A percentile compares a stretch with the other conserved stretches of the same genome.
Conservation (phyloP, 1,139 yeast genomes). For the Kodamaea alishanica region DNA sequence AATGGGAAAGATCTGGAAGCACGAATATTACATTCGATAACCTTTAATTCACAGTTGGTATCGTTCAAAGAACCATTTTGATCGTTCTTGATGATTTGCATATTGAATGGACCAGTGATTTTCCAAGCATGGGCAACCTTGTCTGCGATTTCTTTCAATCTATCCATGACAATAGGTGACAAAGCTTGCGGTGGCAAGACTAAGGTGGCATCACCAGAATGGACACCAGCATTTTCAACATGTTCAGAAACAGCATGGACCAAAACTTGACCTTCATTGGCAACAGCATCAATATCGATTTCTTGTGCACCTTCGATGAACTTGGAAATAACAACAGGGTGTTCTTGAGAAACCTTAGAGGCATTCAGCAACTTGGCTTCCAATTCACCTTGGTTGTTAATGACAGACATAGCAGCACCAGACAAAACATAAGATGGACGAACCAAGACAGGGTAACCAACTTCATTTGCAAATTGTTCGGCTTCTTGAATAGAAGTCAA, state of each 20-base stretch:
- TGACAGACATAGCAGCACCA: conserved; percentile 98
- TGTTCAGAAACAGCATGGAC: conserved; percentile 98
- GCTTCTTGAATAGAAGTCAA: conserved; percentile 85
- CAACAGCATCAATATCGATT: conserved; percentile 96
- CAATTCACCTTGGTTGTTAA: conserved; percentile 71
- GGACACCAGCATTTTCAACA: conserved; percentile 98
- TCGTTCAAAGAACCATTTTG: conserved; percentile 41
- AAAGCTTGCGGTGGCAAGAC: conserved; percentile 85
- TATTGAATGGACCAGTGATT: conserved; percentile 96
- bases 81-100: conserved; percentile 86
- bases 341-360: conserved; percentile 88
- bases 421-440: conserved; percentile 97
- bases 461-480: conserved; percentile 75
- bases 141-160: conserved; percentile 78
- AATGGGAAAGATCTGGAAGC: conserved; percentile 99
- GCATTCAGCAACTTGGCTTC: conserved; percentile 81
- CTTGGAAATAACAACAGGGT: conserved; percentile 96
- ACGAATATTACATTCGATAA: conserved; percentile 96
- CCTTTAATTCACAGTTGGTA: conserved; percentile 68
- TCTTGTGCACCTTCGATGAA: conserved; percentile 95
- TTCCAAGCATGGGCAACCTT: conserved; percentile 94
- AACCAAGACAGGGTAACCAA: conserved; percentile 92
- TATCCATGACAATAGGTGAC: conserved; percentile 52
- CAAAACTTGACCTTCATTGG: conserved; percentile 77
- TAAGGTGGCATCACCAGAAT: conserved; percentile 97